Base-by-base conservation (phyloP, 1,284 basidiomycete genomes). In the Malassezia brasiliensis region DNA sequence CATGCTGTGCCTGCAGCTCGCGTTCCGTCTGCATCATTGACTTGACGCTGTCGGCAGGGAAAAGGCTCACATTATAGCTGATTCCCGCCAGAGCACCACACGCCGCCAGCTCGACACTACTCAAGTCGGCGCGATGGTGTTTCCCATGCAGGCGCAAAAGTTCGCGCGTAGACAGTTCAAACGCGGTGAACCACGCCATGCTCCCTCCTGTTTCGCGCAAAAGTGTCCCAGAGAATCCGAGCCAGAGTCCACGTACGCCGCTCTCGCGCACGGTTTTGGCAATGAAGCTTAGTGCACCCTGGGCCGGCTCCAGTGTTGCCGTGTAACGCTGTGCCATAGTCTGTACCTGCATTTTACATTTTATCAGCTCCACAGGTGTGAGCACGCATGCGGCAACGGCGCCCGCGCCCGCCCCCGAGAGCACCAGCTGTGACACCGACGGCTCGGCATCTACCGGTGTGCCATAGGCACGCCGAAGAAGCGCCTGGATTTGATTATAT, bases 331-430 rank as follows among this genome's bases (percentile, higher is more conserved):
- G 64, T 40, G 80, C 77, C 37, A 88, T 80, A 82, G 89, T 87
- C 76, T 91, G 88, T 3, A 91, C 88, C 78, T 93, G 93, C 88
- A 91, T 90, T 70, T 88, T 86, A 76, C 88, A 91, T 78, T 93
- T 93, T 65, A 93, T 82, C 53, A 90, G 83, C 75, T 93, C 89
- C 61, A 91, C 85, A 1, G 88, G 90, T 1, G 88, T 91, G 83
- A 91, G 77, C 52, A 91, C 80, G 72, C 90, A 86, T 63, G 85
- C 87, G 0, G 88, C 85, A 30, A 84, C 79, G 2, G 83, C 80
- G n/a, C 88, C 89, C 5, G 88, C 86, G 22, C 84, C 85, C 1
- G 83, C 87, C 30, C 84, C 87, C 7, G 89, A 85, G 11, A 89
- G 66, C 1, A 82, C 82, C 8, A 88, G 79, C 68, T 89, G 83